phyloP scores from a whole-genome alignment of 305 asterid genomes.

The Fraxinus xanthoxyloides region DNA sequence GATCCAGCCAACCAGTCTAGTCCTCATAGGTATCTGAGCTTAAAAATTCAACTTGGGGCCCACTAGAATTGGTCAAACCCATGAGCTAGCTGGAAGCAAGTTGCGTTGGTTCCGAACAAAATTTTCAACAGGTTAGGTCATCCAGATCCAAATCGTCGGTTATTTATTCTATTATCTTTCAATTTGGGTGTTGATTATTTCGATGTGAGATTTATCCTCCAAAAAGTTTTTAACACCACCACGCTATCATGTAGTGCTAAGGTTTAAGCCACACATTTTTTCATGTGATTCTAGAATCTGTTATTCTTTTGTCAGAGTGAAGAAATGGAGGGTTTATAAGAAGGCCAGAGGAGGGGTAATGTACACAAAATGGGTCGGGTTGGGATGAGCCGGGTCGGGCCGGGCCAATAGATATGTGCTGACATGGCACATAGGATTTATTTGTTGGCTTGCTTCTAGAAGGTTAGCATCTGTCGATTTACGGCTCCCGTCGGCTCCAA shows the following conservation, averaged over 20 bases:
- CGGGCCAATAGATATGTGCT: conserved; percentile 26
- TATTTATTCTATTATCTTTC: background rate
- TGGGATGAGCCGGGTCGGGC: conserved; percentile 5
- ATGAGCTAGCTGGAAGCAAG: background rate
- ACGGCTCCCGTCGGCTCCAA: background rate
- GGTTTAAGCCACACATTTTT: no score
- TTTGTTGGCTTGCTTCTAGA: background rate
- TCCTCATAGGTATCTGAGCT: background rate
- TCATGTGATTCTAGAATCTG: background rate
- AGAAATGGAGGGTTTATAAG: conserved; percentile 17
- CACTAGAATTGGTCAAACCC: background rate
- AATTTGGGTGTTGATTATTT: no score
- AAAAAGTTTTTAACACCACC: no score
- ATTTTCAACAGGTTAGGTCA: background rate
- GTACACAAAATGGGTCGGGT: background rate
- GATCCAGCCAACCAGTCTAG: no score
- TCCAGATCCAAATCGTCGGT: background rate
- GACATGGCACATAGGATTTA: conserved; percentile 33
- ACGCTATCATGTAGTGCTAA: no score
- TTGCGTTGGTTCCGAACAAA: background rate
- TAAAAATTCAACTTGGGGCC: background rate
- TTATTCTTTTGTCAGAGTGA: background rate
- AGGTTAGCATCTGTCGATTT: background rate
- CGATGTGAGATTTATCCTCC: no score
- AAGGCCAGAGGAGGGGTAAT: conserved; percentile 14